Conservation (phyloP, 176 grass and related monocot genomes). For the Luzula sylvatica region DNA sequence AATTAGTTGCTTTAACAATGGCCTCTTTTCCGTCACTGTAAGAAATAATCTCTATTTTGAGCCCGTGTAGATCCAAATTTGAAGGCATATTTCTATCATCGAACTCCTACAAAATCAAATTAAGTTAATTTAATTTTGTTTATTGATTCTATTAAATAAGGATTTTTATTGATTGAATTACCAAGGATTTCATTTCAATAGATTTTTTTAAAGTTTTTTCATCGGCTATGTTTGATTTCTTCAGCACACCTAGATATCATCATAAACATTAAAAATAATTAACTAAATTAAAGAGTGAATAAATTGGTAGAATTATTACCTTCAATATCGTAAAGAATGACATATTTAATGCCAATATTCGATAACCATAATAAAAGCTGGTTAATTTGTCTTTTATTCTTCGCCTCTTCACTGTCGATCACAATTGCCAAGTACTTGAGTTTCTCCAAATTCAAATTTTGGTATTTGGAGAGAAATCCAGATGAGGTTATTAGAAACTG, state of each 20-base stretch:
- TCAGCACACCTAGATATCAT: constrained; percentile 61
- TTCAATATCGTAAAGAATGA: constrained; percentile 69
- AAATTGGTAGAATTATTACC: constrained; percentile 38
- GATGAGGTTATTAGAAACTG: constrained; percentile 53
- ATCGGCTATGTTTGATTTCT: constrained; percentile 41
- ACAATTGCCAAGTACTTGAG: constrained; percentile 61
- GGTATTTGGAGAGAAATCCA: constrained; percentile 50
- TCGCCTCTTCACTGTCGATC: constrained; percentile 87
- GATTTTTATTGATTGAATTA: constrained; percentile 27
- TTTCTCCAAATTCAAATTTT: constrained; percentile 36
- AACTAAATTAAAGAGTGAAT: constrained; percentile 1
- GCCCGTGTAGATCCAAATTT: too few species aligned
- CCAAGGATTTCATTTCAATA: constrained; percentile 26
- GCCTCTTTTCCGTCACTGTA: constrained; percentile 80
- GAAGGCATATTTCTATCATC: too few species aligned
- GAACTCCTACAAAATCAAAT: constrained; percentile 41
- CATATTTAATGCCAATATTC: constrained; percentile 47
- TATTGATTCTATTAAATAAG: constrained; percentile 13
- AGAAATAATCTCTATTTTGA: constrained; percentile 56
- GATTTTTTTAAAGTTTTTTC: constrained; percentile 27
- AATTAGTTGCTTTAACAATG: constrained; percentile 77
- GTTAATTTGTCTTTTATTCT: constrained; percentile 41
- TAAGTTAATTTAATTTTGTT: constrained; percentile 10
- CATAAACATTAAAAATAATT: background rate
- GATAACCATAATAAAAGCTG: constrained; percentile 57